Conservation (phyloP, 1,284 basidiomycete genomes). For the Cryptococcus amylolentus region DNA sequence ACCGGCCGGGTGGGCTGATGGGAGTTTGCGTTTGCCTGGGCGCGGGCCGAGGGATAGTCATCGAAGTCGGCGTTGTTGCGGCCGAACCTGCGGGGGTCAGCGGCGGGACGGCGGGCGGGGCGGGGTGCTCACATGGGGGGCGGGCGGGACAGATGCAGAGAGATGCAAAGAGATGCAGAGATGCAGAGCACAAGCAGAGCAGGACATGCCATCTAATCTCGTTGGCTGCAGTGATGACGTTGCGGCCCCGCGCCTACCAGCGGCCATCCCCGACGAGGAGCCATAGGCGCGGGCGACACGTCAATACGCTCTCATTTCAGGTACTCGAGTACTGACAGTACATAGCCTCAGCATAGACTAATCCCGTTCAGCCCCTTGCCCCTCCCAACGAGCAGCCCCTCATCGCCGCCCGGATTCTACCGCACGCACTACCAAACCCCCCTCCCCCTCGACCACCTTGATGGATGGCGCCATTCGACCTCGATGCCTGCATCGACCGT, state of each 20-base stretch:
- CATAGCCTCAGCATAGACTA: too few species aligned
- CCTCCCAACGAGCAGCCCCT: too few species aligned
- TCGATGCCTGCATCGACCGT: conserved; percentile 90
- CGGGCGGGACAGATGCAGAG: too few species aligned
- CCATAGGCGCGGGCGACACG: background rate
- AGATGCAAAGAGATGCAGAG: too few species aligned
- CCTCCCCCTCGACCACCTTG: conserved; percentile 1
- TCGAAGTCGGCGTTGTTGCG: conserved; percentile 36
- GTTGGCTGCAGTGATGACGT: too few species aligned
- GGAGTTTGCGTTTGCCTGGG: conserved; percentile 23
- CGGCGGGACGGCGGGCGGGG: too few species aligned
- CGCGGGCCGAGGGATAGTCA: conserved; percentile 31
- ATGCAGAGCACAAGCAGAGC: too few species aligned
- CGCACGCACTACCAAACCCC: background rate
- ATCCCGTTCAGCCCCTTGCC: too few species aligned
- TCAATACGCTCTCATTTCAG: background rate
- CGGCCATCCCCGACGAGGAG: background rate
- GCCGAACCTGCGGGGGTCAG: conserved; percentile 27
- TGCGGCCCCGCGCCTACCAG: background rate
- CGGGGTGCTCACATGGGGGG: background rate
- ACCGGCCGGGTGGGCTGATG: conserved; percentile 93
- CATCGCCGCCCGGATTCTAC: background rate
- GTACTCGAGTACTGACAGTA: too few species aligned
- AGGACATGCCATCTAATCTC: too few species aligned
- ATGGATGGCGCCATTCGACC: conserved; percentile 83